Conservation (phyloP, 768 basidiomycete genomes). For the Amanita rimosa region DNA sequence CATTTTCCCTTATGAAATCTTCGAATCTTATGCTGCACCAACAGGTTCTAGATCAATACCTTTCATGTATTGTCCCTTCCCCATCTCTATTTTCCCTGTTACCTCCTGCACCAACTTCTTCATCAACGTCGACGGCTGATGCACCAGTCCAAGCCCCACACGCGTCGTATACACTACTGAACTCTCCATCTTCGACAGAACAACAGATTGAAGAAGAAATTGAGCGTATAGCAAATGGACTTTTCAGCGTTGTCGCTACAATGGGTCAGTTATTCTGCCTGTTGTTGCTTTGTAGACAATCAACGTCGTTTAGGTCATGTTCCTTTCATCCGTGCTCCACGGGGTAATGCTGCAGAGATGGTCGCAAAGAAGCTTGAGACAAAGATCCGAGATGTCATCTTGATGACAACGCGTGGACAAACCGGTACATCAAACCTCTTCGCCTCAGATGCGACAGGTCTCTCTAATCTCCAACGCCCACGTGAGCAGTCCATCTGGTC, state of each 20-base stretch:
- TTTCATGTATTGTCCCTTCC: slow-evolving; percentile 92
- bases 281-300: slow-evolving; percentile 1
- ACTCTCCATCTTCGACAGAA: slow-evolving; percentile 85
- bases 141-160: slow-evolving; percentile 25
- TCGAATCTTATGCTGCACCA: slow-evolving; percentile 5
- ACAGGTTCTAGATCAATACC: slow-evolving; percentile 91
- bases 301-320: slow-evolving; percentile 52
- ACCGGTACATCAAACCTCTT: slow-evolving; percentile 43
- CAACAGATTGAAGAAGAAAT: slow-evolving; percentile 89
- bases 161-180: slow-evolving; percentile 78
- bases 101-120: slow-evolving; percentile 36
- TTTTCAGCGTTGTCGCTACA: slow-evolving; percentile 88
- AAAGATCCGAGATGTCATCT: slow-evolving; percentile 78
- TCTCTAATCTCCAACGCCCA: slow-evolving; percentile 82
- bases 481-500: slow-evolving; percentile 34
- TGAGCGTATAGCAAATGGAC: slow-evolving; percentile 79
- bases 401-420: slow-evolving; percentile 57
- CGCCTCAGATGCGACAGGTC: slow-evolving; percentile 67
- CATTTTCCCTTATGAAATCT: neutral
- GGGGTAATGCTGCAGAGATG: slow-evolving; percentile 98
- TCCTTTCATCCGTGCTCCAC: slow-evolving; percentile 88
- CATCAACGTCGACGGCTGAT: slow-evolving; percentile 21
- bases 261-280: slow-evolving; percentile 42
- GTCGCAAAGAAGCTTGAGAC: slow-evolving; percentile 93
- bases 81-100: slow-evolving; percentile 87